Evolutionary conservation across 2,329 filamentous ascomycete genomes (phyloP), one percentile per base, ranked within the genome.

Genomic region (Biscogniauxia mediterranea): DNA sequence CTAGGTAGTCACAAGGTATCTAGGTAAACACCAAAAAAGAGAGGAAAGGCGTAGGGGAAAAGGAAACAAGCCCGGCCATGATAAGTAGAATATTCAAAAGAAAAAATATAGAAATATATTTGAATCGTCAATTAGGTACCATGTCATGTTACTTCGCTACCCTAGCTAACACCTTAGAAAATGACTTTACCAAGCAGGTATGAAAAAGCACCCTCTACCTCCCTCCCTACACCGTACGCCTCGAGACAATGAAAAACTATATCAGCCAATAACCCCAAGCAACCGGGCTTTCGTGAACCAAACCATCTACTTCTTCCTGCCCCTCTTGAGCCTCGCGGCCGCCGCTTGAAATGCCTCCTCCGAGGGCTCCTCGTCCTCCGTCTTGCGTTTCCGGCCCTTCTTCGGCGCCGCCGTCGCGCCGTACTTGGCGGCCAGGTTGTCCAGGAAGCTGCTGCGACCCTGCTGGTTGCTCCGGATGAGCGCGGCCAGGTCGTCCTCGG

Each of bases 341-440:
- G 85, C 82, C 5, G 81, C 82, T 62, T 86, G 81, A 60, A 88
- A 88, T 0, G 82, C 84, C 67, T 86, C 85, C 64, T 89, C 86
- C 0, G 83, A 83, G 1, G 85, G 83, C 70, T 85, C 83, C 63
- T 90, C 88, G 68, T 92, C 89, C 0, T 85, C 80, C 25, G 84
- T 74, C 0, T 71, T 74, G 25, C 76, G 78, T 71, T 84, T 86
- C 71, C 80, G 81, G 11, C 79, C 80, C 70, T 83, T 86, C 75
- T 81, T 81, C 0, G 73, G 66, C 62, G 71, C 69, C 55, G 38
- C 38, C 15, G 70, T 71, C 15, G 80, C 78, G 26, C 81, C 78
- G 73, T 96, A 96, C 77, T 94, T 96, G 55, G 88, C 90, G 61
- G 91, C 91, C 55, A 97, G 76, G 55, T 84, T 80, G 64, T 91